phyloP scores from a whole-genome alignment of 371 early-diverging fungal genomes.

The Lichtheimia hyalospora region DNA sequence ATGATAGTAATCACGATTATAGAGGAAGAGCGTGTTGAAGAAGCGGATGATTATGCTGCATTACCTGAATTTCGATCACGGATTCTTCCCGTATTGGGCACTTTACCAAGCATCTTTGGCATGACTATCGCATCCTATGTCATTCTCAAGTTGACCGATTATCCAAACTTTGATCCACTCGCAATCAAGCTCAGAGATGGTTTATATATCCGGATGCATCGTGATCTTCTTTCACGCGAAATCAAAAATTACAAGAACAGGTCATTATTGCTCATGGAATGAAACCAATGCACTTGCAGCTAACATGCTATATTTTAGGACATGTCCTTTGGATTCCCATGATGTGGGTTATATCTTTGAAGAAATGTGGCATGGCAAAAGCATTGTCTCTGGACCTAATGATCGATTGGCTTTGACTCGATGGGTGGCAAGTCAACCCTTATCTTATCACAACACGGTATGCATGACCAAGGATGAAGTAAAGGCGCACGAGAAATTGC shows the following conservation, averaged over 20 bases:
- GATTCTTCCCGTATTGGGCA: constrained; percentile 85
- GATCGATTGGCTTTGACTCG: constrained; percentile 77
- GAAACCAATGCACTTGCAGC: neutral
- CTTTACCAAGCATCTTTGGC: constrained; percentile 94
- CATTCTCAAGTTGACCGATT: constrained; percentile 75
- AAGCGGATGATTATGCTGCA: constrained; percentile 86
- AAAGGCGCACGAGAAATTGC: constrained; percentile 52
- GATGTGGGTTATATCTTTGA: constrained; percentile 87
- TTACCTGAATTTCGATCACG: constrained; percentile 88
- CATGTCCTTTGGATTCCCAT: constrained; percentile 60
- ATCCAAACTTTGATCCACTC: constrained; percentile 74
- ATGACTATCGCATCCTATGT: constrained; percentile 88
- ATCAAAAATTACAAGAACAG: constrained; percentile 39
- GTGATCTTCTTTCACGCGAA: constrained; percentile 75
- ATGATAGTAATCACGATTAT: neutral
- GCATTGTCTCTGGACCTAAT: constrained; percentile 70
- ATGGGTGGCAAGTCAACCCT: constrained; percentile 74
- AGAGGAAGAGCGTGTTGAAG: constrained; percentile 76
- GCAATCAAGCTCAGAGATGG: constrained; percentile 79
- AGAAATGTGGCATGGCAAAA: constrained; percentile 86
- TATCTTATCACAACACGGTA: constrained; percentile 73
- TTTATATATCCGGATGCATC: constrained; percentile 70
- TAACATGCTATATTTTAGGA: constrained; percentile 14
- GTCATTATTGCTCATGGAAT: constrained; percentile 27
- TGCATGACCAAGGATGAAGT: constrained; percentile 85